Base-by-base conservation (phyloP, 495 filamentous ascomycete genomes). In the Filosporella fistucella region DNA sequence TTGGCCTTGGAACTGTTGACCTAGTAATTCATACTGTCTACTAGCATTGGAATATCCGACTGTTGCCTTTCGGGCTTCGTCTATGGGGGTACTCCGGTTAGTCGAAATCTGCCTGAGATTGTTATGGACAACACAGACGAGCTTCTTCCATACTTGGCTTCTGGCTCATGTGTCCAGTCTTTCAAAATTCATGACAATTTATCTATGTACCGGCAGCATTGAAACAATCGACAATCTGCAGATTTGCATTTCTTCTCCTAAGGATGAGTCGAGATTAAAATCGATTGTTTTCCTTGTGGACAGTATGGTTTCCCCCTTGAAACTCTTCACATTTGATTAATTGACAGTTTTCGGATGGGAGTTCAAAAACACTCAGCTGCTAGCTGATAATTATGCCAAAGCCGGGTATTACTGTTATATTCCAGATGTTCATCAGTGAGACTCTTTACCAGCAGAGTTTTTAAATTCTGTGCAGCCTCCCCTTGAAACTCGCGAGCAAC, bases 311-410 rank as follows among this genome's bases (percentile, higher is more conserved):
- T 21, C 1, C 11, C 4, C 16, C 14, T 30, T 20, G 16, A 45
- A 22, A 14, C 13, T 11, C 23, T 44, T n/a, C n/a, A 22, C 11
- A 4, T 35, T 32, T 22, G n/a, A 33, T 11, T 12, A 13, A 45
- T 17, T 14, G 4, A 23, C 22, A 49, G 37, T 72, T 51, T 72
- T 72, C 49, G 68, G 68, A 21, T 63, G 62, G 48, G 42, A 54
- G 29, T 55, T 70, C 20, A 57, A 60, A 20, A 70, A 70, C 50
- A 60, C 64, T 52, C 64, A 58, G 38, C 61, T 72, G 38, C 65
- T 70, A n/a, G 68, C 66, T 25, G 68, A 72, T 52, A 62, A 61
- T 45, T 72, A 72, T 45, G 66, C 65, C 44, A 63, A 63, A 51
- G 63, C 60, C 29, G 65, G 66, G 35, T 67, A 67, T 39, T 70